phyloP scores from a whole-genome alignment of 1,284 basidiomycete species.

The Moesziomyces sp. region DNA sequence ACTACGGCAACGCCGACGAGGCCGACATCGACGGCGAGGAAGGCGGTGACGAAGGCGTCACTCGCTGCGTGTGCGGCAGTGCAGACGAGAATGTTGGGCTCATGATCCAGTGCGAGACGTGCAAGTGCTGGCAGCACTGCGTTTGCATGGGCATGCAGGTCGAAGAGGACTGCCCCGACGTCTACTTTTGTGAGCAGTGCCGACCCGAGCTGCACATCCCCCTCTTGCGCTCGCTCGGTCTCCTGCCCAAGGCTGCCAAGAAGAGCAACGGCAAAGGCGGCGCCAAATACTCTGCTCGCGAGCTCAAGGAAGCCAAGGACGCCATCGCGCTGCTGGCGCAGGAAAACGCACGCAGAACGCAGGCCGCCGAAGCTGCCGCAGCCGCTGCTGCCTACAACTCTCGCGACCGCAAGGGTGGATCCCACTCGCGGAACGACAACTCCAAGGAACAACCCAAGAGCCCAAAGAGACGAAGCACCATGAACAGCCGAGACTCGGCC shows the following conservation, averaged over 20 bases:
- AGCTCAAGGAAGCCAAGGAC: constrained; percentile 65
- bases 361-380: constrained; percentile 31
- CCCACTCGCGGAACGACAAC: constrained; percentile 18
- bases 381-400: constrained; percentile 25
- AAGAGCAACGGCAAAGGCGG: constrained; percentile 48
- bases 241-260: constrained; percentile 54
- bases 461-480: constrained; percentile 81
- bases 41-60: constrained; percentile 79
- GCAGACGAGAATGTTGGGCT: constrained; percentile 75
- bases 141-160: constrained; percentile 92
- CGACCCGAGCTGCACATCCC: constrained; percentile 81
- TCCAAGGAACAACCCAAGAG: constrained; percentile 41
- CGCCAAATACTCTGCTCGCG: constrained; percentile 51
- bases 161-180: constrained; percentile 75
- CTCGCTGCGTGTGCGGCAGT: constrained; percentile 92
- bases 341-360: constrained; percentile 60
- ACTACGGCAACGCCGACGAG: constrained; percentile 34
- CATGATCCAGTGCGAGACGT: constrained; percentile 97
- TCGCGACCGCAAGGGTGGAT: constrained; percentile 32
- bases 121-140: constrained; percentile 98
- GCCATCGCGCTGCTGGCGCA: constrained; percentile 59
- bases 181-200: constrained; percentile 91
- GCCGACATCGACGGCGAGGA: constrained; percentile 70
- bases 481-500: constrained; percentile 95
- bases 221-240: constrained; percentile 60